A percentile compares a stretch with the other conserved stretches of the same genome.
Conservation (phyloP, 495 filamentous ascomycete species). For the Xylaria sp. region DNA sequence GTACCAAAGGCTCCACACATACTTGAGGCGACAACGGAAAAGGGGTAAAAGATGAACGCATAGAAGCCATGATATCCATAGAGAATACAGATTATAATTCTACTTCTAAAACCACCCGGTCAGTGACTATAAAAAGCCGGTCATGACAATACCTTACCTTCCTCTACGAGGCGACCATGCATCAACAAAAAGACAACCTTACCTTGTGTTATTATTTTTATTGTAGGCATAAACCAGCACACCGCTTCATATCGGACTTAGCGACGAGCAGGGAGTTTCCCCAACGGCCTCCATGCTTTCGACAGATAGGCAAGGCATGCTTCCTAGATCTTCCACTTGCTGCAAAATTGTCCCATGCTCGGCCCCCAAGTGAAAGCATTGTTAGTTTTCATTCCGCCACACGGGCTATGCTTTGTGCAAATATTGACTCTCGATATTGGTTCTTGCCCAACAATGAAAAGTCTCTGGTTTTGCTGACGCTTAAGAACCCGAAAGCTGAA, state of each 20-base stretch:
- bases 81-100: not conserved
- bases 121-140: not conserved
- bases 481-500: too few species aligned
- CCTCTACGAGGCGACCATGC: not conserved
- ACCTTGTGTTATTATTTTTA: not conserved
- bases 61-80: not conserved
- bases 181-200: not conserved
- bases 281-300: not conserved
- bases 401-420: too few species aligned
- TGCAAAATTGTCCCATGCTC: not conserved
- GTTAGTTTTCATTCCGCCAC: not conserved
- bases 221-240: not conserved
- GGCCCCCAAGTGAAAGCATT: not conserved
- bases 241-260: not conserved
- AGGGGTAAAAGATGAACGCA: not conserved
- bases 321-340: not conserved
- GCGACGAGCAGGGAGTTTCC: not conserved
- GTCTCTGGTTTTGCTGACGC: too few species aligned
- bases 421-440: too few species aligned
- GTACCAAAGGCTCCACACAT: not conserved
- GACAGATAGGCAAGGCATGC: not conserved
- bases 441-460: too few species aligned
- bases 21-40: not conserved
- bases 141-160: not conserved
- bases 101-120: not conserved